These are phyloP conservation scores for Zygoascus flipseniorum DNA, from an alignment of 805 yeast genomes.

Conservation along the genomic window DNA sequence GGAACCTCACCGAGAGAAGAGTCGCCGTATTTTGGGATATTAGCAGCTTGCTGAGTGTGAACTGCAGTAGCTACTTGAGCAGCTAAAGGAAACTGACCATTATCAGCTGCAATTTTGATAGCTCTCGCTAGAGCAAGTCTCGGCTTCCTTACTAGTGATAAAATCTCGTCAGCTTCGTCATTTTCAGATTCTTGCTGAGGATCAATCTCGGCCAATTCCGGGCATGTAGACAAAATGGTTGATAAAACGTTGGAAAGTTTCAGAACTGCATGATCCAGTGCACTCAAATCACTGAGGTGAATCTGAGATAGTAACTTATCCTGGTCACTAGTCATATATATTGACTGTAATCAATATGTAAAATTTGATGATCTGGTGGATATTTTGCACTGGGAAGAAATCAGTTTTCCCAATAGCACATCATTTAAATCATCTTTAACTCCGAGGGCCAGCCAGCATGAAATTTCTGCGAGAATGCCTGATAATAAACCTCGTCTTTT, in stretches of 20 bases:
- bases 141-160: conserved; percentile 43
- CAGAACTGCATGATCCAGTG: conserved; percentile 43
- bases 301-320: not conserved
- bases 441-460: not conserved
- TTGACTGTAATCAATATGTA: not conserved
- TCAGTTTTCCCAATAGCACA: not conserved
- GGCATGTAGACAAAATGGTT: conserved; percentile 47
- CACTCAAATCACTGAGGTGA: conserved; percentile 18
- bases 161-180: conserved; percentile 34
- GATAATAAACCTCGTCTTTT: not conserved
- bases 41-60: not conserved
- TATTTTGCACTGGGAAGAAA: not conserved
- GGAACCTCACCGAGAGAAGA: not conserved
- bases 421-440: not conserved
- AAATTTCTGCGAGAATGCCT: not conserved
- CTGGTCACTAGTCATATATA: not conserved
- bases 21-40: not conserved
- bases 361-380: not conserved
- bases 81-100: conserved; percentile 43
- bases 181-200: conserved; percentile 25
- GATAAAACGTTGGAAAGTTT: conserved; percentile 45
- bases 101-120: conserved; percentile 45
- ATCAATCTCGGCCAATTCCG: conserved; percentile 38
- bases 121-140: conserved; percentile 53
- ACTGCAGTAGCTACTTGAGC: conserved; percentile 37